Base-by-base conservation (phyloP, 768 basidiomycete genomes). In the Phylloporus scabripes region DNA sequence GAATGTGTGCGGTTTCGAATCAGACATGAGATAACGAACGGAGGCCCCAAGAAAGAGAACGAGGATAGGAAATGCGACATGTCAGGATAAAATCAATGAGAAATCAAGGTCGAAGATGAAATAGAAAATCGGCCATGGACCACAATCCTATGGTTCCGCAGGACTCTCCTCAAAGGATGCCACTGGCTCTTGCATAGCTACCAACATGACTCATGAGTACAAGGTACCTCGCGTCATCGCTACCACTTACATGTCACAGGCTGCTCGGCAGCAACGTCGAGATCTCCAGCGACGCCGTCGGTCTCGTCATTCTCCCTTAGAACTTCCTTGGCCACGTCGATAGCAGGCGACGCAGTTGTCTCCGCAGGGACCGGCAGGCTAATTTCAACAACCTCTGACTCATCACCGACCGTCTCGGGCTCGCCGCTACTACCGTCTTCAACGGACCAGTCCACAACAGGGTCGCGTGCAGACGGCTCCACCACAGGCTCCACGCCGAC, bases 191-290 rank as follows among this genome's bases (percentile, higher is more conserved):
- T 36, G 33, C 7, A 18, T 14, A 39, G 38, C 46, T 52, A 12
- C 11, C 11, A 42, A 40, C 21, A 34, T 11, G 18, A 41, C 18
- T 9, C 37, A 23, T 58, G 38, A 61, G 45, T 17, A 1, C 45
- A 18, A 12, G 38, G 33, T 24, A 20, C 10, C 21, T 29, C 28
- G 23, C 24, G 18, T 21, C 31, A 31, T 5, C 28, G 6, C 47
- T 41, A 40, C 5, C 42, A 54, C 59, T 58, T n/a, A 54, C 58
- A 23, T 9, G 34, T n/a, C 49, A 40, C 34, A 24, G 47, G 6
- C 17, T 8, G 26, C 20, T 48, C 34, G 34, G 17, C 34, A 36
- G 34, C 34, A 36, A 36, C 45, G 34, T 40, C 40, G 14, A 23
- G 38, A 2, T 24, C 44, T 17, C 47, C 34, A n/a, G 36, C 17